A percentile compares a stretch with the other conserved stretches of the same genome.
Evolutionary conservation across 306 rosid genomes (phyloP).

Genomic region (Malus asiatica): DNA sequence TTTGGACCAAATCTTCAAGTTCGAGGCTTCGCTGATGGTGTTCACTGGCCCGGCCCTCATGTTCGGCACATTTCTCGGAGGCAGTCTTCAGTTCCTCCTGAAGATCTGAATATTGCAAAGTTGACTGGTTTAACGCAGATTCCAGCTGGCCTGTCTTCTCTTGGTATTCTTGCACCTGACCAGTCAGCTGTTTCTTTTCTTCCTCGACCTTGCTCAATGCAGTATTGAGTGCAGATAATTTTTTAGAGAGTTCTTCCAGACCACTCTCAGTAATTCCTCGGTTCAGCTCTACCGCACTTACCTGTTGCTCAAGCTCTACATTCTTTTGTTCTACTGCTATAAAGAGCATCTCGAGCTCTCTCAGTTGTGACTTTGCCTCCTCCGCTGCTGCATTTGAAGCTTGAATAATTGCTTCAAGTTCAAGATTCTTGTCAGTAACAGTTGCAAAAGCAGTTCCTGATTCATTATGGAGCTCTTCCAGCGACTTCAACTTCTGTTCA

Average conservation of each 20-base stretch:
- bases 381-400: constrained; percentile 54
- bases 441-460: constrained; percentile 54
- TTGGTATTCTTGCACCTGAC: constrained; percentile 43
- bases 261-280: constrained; percentile 49
- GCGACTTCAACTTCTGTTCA: constrained; percentile 64
- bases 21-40: constrained; percentile 65
- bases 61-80: constrained; percentile 52
- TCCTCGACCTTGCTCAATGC: constrained; percentile 44
- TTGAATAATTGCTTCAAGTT: constrained; percentile 59
- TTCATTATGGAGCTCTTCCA: constrained; percentile 65
- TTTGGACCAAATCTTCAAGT: constrained; percentile 82
- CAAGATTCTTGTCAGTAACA: constrained; percentile 56
- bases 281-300: constrained; percentile 48
- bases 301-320: constrained; percentile 73
- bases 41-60: constrained; percentile 65
- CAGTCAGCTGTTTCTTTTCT: constrained; percentile 48
- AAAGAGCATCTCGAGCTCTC: constrained; percentile 58
- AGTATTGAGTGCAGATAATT: constrained; percentile 46
- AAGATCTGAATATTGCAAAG: constrained; percentile 38
- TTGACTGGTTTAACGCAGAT: constrained; percentile 51
- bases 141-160: constrained; percentile 62
- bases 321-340: constrained; percentile 56
- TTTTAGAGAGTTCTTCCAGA: constrained; percentile 49
- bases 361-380: constrained; percentile 59
- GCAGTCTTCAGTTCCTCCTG: constrained; percentile 65